Conservation (phyloP, 768 basidiomycete genomes). For the Crepidotus variabilis region DNA sequence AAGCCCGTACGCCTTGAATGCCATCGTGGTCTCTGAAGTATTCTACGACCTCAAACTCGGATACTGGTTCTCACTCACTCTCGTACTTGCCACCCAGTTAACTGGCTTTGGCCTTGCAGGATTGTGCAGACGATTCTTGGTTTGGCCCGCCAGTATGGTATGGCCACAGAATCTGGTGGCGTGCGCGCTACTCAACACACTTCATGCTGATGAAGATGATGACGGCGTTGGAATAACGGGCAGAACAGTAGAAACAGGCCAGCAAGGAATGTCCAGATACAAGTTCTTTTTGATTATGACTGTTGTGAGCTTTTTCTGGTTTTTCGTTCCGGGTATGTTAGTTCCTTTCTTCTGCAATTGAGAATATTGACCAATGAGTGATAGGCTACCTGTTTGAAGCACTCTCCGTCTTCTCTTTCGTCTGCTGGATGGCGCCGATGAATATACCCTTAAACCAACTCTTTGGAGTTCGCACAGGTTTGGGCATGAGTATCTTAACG, state of each 20-base stretch:
- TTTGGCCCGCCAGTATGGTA: conserved; percentile 92
- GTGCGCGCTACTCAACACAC: conserved; percentile 9
- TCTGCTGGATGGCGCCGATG: conserved; percentile 9
- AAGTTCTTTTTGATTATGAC: conserved; percentile 7
- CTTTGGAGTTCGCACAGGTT: conserved; percentile 7
- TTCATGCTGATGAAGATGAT: conserved; percentile 4
- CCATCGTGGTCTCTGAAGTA: conserved; percentile 75
- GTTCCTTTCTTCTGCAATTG: background rate
- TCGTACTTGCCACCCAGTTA: conserved; percentile 89
- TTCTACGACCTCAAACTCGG: conserved; percentile 68
- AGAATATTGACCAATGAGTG: background rate
- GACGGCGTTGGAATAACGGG: conserved; percentile 4
- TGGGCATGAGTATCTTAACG: conserved; percentile 9
- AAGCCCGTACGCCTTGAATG: conserved; percentile 79
- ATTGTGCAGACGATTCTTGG: conserved; percentile 82
- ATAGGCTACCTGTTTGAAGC: conserved; percentile 8
- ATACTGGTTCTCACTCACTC: conserved; percentile 77
- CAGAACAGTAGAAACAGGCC: background rate
- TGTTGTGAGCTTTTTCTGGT: conserved; percentile 6
- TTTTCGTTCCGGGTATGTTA: conserved; percentile 7
- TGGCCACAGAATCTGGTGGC: conserved; percentile 8
- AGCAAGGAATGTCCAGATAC: conserved; percentile 5
- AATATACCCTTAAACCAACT: conserved; percentile 9
- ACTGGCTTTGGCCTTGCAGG: conserved; percentile 94
- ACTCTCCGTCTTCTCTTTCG: conserved; percentile 8